A percentile compares a stretch with the other conserved stretches of the same genome.
Conservation (phyloP, 2,329 filamentous ascomycete genomes). For the Xylaria hypoxylon region DNA sequence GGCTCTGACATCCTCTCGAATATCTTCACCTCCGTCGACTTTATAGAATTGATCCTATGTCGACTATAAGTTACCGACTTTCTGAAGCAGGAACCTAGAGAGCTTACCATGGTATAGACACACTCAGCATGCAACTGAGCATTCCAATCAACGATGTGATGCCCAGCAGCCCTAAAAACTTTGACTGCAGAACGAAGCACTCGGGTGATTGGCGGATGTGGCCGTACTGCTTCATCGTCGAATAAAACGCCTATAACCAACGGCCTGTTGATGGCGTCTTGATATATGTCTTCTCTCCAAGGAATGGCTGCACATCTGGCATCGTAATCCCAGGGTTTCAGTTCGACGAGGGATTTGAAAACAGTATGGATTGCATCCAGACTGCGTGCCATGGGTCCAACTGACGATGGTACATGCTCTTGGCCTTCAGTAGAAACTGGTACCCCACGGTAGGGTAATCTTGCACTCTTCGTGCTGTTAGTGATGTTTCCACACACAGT, state of each 20-base stretch:
- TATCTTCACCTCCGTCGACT: constrained; percentile 72
- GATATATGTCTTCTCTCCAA: constrained; percentile 62
- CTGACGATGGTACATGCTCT: constrained; percentile 71
- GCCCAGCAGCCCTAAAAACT: constrained; percentile 59
- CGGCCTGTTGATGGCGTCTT: constrained; percentile 55
- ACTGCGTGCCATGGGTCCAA: constrained; percentile 69
- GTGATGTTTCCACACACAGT: constrained; percentile 10
- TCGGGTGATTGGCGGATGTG: constrained; percentile 65
- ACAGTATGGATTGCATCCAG: constrained; percentile 62
- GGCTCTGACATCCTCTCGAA: constrained; percentile 63
- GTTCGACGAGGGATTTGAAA: constrained; percentile 60
- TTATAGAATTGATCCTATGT: constrained; percentile 69
- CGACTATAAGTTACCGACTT: constrained; percentile 31
- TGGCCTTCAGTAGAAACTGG: constrained; percentile 72
- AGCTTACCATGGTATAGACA: constrained; percentile 64
- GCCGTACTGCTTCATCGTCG: constrained; percentile 64
- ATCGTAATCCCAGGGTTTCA: constrained; percentile 66
- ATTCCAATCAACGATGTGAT: constrained; percentile 67
- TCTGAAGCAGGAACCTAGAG: constrained; percentile 6
- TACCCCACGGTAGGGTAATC: constrained; percentile 68
- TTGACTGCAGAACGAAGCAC: constrained; percentile 55
- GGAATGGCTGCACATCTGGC: constrained; percentile 64
- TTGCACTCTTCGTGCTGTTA: constrained; percentile 58
- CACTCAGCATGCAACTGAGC: constrained; percentile 64
- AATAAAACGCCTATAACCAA: constrained; percentile 57